Evolutionary conservation across 768 basidiomycete species (phyloP).

Genomic region (Xerocomus potaroensis): DNA sequence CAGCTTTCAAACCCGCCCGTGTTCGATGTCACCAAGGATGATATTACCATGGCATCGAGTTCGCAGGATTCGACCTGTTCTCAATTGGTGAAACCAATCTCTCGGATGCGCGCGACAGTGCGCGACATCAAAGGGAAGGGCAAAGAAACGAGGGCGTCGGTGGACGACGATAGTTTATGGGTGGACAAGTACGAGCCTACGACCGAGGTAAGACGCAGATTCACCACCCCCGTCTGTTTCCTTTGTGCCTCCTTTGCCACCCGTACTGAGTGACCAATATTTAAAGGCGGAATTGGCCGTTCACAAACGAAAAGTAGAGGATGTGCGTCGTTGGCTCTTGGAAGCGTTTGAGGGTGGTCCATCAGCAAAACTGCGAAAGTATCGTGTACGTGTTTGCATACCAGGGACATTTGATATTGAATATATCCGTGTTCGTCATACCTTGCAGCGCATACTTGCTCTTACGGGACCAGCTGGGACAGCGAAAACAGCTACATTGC

Average conservation of each 20-base stretch:
- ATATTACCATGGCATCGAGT: background rate
- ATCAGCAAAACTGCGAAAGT: slow-evolving; percentile 60
- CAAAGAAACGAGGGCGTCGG: slow-evolving; percentile 5
- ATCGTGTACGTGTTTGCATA: slow-evolving; percentile 51
- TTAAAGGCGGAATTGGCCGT: slow-evolving; percentile 69
- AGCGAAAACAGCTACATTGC: slow-evolving; percentile 85
- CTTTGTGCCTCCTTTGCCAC: slow-evolving; percentile 3
- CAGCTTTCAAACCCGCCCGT: slow-evolving; percentile 23
- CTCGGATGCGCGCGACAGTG: background rate
- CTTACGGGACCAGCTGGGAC: slow-evolving; percentile 88
- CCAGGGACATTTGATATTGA: background rate
- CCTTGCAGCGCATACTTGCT: slow-evolving; percentile 69
- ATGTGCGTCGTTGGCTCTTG: slow-evolving; percentile 67
- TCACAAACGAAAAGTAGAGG: slow-evolving; percentile 73
- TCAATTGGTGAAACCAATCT: background rate
- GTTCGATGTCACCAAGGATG: slow-evolving; percentile 21
- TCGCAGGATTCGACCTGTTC: slow-evolving; percentile 3
- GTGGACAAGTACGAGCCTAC: slow-evolving; percentile 61
- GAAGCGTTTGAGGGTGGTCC: slow-evolving; percentile 72
- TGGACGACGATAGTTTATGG: slow-evolving; percentile 39
- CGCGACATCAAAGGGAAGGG: slow-evolving; percentile 25
- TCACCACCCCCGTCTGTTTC: no score
- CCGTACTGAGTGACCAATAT: background rate
- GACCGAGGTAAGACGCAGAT: slow-evolving; percentile 43
- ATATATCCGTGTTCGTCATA: background rate